Percentiles rank a stretch among this genome's conserved stretches.
phyloP scores from a whole-genome alignment of 768 basidiomycete genomes.

The Boletus sp. region DNA sequence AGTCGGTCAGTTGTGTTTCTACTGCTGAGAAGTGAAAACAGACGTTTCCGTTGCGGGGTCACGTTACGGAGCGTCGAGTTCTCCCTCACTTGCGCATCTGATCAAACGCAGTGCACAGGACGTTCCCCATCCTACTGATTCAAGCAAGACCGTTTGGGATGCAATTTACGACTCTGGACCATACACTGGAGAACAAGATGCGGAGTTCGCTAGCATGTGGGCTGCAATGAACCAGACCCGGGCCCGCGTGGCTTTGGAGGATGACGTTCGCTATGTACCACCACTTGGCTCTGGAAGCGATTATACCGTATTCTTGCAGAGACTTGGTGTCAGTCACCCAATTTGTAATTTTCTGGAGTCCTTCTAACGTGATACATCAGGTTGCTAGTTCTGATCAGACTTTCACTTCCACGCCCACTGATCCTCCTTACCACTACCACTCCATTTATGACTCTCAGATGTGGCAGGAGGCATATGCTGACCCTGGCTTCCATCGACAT shows the following conservation, averaged over 20 bases:
- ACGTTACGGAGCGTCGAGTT: constrained; percentile 48
- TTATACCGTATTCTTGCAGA: constrained; percentile 88
- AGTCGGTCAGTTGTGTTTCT: background rate
- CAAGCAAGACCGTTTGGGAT: constrained; percentile 55
- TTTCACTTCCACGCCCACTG: constrained; percentile 37
- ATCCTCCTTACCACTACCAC: constrained; percentile 72
- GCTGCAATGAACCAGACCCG: constrained; percentile 32
- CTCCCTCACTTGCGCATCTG: constrained; percentile 66
- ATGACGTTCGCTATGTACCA: constrained; percentile 41
- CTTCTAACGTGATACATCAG: constrained; percentile 13
- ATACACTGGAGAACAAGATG: constrained; percentile 42
- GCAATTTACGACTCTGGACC: constrained; percentile 55
- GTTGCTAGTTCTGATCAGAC: constrained; percentile 34
- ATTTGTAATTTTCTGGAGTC: background rate
- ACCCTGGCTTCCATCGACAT: constrained; percentile 73
- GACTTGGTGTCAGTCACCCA: constrained; percentile 51
- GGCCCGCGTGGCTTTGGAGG: constrained; percentile 16
- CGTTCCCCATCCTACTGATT: constrained; percentile 55
- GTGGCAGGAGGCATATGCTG: constrained; percentile 74
- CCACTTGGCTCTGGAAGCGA: constrained; percentile 84
- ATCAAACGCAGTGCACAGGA: constrained; percentile 51
- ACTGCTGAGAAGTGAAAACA: constrained; percentile 17
- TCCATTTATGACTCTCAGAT: constrained; percentile 69
- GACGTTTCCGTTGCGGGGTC: constrained; percentile 57
- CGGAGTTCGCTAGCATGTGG: constrained; percentile 42